Evolutionary conservation across 345 rosid species (phyloP).

Genomic region (Arabis hirsuta): DNA sequence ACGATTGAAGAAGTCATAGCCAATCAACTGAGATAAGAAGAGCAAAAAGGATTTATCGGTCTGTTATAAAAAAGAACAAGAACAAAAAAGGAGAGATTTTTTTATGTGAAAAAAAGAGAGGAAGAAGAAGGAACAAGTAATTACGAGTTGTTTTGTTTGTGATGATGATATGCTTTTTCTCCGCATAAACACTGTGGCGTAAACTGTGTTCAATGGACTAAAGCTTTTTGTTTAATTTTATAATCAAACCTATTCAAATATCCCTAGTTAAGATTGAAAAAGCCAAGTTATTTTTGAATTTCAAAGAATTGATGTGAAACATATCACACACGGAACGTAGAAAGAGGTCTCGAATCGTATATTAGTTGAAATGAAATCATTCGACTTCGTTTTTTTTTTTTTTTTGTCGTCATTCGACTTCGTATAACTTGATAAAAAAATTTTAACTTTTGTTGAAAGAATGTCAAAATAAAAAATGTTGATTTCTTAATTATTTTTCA

Average conservation of each 20-base stretch:
- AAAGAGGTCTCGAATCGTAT: too few species aligned
- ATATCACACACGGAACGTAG: too few species aligned
- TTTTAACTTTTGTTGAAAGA: too few species aligned
- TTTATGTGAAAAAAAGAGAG: background rate
- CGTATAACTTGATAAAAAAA: too few species aligned
- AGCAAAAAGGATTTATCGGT: background rate
- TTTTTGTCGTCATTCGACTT: too few species aligned
- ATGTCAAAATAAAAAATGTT: too few species aligned
- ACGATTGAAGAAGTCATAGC: slow-evolving; percentile 76
- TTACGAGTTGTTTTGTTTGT: slow-evolving; percentile 2
- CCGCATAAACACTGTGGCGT: slow-evolving; percentile 34
- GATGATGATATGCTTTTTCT: slow-evolving; percentile 41
- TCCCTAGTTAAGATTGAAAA: background rate
- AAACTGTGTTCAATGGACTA: slow-evolving; percentile 20
- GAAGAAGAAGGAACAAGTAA: background rate
- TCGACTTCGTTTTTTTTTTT: too few species aligned
- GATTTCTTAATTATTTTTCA: too few species aligned
- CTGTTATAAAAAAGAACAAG: background rate
- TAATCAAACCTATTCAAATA: slow-evolving; percentile 5
- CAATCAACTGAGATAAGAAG: slow-evolving; percentile 40
- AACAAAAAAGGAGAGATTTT: background rate
- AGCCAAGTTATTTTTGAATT: background rate
- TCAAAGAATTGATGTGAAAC: too few species aligned
- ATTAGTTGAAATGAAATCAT: too few species aligned
- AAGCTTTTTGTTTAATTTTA: slow-evolving; percentile 2